Evolutionary conservation across 208 protist genomes (phyloP).

Genomic region (Trypanosomatidae sp.): DNA sequence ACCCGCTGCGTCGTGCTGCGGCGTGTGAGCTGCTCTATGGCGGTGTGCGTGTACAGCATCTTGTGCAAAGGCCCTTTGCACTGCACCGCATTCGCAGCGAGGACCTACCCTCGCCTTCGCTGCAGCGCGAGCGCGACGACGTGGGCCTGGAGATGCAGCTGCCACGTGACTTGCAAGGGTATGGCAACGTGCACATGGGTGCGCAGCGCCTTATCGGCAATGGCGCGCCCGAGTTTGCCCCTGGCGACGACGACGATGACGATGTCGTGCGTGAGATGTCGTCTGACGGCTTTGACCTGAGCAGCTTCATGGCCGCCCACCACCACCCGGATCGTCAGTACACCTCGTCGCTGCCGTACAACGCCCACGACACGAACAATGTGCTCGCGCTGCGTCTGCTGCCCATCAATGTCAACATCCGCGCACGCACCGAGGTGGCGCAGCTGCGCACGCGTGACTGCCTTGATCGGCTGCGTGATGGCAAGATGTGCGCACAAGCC

Average conservation of each 20-base stretch:
- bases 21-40: slow-evolving; percentile 72
- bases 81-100: slow-evolving; percentile 40
- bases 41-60: slow-evolving; percentile 44
- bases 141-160: slow-evolving; percentile 53
- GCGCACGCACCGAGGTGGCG: slow-evolving; percentile 22
- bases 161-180: slow-evolving; percentile 12
- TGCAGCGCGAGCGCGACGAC: slow-evolving; percentile 33
- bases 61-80: slow-evolving; percentile 26
- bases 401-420: slow-evolving; percentile 43
- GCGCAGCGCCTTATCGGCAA: slow-evolving; percentile 17
- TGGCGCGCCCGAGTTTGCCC: background rate
- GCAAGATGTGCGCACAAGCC: slow-evolving; percentile 20
- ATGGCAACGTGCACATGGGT: slow-evolving; percentile 11
- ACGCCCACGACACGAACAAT: slow-evolving; percentile 33
- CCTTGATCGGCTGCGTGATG: slow-evolving; percentile 25
- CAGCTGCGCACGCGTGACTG: slow-evolving; percentile 52
- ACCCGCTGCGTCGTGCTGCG: slow-evolving; percentile 43
- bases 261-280: background rate
- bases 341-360: slow-evolving; percentile 44
- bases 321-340: slow-evolving; percentile 41
- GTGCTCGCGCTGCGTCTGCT: slow-evolving; percentile 48
- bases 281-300: slow-evolving; percentile 17
- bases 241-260: background rate
- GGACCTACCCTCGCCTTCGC: slow-evolving; percentile 35
- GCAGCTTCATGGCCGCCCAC: slow-evolving; percentile 13